Evolutionary conservation across 345 rosid species (phyloP), one percentile per base, ranked within the genome.

Genomic region (Raphanus sativus): DNA sequence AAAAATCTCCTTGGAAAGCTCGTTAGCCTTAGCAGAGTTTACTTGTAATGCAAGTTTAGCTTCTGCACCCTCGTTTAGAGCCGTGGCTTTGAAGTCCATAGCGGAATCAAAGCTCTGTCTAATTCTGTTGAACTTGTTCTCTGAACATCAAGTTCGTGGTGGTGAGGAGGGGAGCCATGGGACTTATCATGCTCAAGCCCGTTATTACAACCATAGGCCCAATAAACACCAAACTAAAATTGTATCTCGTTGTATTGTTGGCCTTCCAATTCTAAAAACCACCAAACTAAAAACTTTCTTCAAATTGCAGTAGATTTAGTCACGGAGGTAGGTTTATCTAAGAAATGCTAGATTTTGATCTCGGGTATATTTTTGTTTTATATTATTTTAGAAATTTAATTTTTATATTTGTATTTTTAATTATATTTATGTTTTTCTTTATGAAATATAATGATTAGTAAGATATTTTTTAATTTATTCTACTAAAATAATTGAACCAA

Each of bases 71-170:
- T 86, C 90, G 56, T 87, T 90, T 74, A 89, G 75, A 0, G 91
- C 79, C 0, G 88, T 84, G 62, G 79, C 16, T 75, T 95, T 95
- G 1, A 84, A 77, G 8, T 90, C 98, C 85, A 84, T 75, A 1
- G 85, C 84, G 0, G 94, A 84, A 64, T 86, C 97, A 29, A 92
- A 92, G 75, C 92, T 96, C 81, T 89, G 98, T 70, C 94, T 74
- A 62, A 89, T 73, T 75, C 81, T 84, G n/a, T 85, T 87, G 60
- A 95, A 88, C 77, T 86, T 85, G 85, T 56, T 87, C 87, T 78
- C 93, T 85, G 2, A n/a, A 67, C 34, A 9, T 84, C 85, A 40
- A 94, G 58, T 64, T 89, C 97, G 6, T 76, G 81, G 13, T 82
- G 81, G 9, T 81, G 81, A 69, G 85, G 77, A 7, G 73, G 75